Conservation (phyloP, 1,139 yeast species). For the Williopsis jadinii region DNA sequence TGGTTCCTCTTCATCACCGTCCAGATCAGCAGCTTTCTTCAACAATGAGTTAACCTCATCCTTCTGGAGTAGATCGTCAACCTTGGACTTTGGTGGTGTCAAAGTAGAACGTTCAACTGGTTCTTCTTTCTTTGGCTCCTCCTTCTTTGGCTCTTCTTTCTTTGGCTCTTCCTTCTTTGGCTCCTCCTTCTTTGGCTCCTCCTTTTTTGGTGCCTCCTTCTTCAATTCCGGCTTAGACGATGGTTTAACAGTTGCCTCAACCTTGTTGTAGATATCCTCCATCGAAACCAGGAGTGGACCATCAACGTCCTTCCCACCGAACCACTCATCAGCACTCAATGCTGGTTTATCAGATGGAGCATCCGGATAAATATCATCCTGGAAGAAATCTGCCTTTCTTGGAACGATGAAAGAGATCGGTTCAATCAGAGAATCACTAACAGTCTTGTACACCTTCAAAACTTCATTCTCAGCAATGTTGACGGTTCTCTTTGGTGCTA, state of each 20-base stretch:
- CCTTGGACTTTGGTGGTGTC: conserved; percentile 17
- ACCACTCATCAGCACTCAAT: conserved; percentile 71
- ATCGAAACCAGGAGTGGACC: conserved; percentile 80
- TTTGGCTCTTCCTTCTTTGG: conserved; percentile 12
- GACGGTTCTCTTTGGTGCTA: conserved; percentile 76
- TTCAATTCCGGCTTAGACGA: conserved; percentile 28
- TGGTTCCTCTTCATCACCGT: conserved; percentile 30
- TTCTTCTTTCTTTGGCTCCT: conserved; percentile 14
- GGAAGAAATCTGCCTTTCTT: conserved; percentile 88
- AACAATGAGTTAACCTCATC: conserved; percentile 43
- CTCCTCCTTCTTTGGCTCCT: conserved; percentile 7
- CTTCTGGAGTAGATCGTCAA: conserved; percentile 42
- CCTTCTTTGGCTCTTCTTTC: conserved; percentile 6
- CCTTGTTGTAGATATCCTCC: conserved; percentile 73
- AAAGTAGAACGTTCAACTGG: conserved; percentile 12
- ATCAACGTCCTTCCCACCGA: conserved; percentile 64
- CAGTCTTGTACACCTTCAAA: conserved; percentile 72
- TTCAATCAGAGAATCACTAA: conserved; percentile 74
- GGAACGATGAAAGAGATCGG: conserved; percentile 92
- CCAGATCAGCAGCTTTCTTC: conserved; percentile 42
- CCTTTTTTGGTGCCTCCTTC: conserved; percentile 27
- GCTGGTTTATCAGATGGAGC: conserved; percentile 81
- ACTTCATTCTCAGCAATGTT: conserved; percentile 81
- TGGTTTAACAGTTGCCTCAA: conserved; percentile 35
- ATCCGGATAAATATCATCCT: conserved; percentile 87